phyloP scores from a whole-genome alignment of 192 early-diverging fungal species.

The Coemansia sp. region DNA sequence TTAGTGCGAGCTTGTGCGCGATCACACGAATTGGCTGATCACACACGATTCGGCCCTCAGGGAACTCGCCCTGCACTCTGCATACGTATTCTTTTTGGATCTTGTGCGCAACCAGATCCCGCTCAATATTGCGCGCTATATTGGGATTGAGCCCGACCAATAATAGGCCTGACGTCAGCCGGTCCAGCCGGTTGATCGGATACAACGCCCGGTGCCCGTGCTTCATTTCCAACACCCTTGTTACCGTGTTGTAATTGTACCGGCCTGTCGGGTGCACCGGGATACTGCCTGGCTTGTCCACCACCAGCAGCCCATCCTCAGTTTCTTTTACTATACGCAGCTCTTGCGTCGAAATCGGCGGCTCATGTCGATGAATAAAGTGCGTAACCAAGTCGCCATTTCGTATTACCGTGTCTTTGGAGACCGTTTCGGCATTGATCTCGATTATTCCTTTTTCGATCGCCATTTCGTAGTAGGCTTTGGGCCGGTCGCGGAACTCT shows the following conservation, averaged over 20 bases:
- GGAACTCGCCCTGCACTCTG: constrained; percentile 86
- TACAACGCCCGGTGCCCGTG: constrained; percentile 59
- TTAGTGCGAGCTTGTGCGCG: constrained; percentile 85
- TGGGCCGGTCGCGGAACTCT: constrained; percentile 85
- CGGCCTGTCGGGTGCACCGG: constrained; percentile 81
- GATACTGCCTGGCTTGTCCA: constrained; percentile 88
- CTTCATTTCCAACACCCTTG: constrained; percentile 67
- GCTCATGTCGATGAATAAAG: constrained; percentile 92
- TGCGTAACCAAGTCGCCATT: constrained; percentile 82
- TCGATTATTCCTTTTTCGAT: constrained; percentile 80
- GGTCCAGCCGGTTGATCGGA: constrained; percentile 87
- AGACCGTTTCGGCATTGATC: constrained; percentile 67
- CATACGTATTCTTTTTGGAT: constrained; percentile 89
- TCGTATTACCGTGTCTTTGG: constrained; percentile 62
- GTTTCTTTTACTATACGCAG: constrained; percentile 65
- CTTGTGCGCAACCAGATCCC: constrained; percentile 61
- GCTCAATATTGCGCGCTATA: constrained; percentile 64
- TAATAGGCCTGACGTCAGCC: constrained; percentile 91
- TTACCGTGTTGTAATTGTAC: constrained; percentile 84
- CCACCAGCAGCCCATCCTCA: constrained; percentile 69
- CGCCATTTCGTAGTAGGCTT: constrained; percentile 77
- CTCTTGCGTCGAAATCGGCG: constrained; percentile 69
- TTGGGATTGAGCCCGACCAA: constrained; percentile 66
- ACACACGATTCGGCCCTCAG: constrained; percentile 60
- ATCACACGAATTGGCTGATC: constrained; percentile 81